Evolutionary conservation across 169 alveolate species (phyloP).

Genomic region (Pseudocohnilembus persalinus): DNA sequence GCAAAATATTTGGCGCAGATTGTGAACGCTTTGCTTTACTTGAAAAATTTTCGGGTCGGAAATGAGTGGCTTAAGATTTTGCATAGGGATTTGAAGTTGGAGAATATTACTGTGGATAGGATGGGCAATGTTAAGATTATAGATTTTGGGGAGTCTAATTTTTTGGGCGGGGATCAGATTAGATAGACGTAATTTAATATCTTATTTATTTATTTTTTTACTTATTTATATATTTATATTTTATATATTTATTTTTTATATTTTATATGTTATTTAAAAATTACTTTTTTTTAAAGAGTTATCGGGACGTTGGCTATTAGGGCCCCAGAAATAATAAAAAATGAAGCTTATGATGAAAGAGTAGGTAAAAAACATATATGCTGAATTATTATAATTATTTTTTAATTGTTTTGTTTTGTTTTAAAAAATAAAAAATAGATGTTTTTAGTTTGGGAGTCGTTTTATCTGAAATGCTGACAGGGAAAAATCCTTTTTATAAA

Average conservation of each 20-base stretch:
- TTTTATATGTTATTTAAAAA: too few species aligned
- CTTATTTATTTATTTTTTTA: too few species aligned
- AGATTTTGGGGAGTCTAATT: neutral
- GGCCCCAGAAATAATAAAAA: neutral
- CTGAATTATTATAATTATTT: too few species aligned
- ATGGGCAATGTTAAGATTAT: neutral
- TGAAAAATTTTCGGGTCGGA: neutral
- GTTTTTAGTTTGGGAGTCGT: neutral
- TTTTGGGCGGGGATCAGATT: neutral
- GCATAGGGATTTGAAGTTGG: neutral
- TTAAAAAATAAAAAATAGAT: neutral
- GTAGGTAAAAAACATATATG: neutral
- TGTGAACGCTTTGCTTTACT: neutral
- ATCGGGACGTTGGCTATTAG: neutral
- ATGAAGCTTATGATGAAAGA: neutral
- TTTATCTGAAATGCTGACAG: neutral
- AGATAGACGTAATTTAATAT: neutral
- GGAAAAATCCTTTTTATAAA: neutral
- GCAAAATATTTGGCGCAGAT: neutral
- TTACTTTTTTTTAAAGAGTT: neutral
- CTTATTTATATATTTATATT: too few species aligned
- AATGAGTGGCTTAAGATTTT: too few species aligned
- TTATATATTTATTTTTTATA: too few species aligned
- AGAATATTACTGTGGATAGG: neutral
- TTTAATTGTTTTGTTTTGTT: too few species aligned